phyloP scores from a whole-genome alignment of 257 asterid genomes.

The Solanum tarapatanum region DNA sequence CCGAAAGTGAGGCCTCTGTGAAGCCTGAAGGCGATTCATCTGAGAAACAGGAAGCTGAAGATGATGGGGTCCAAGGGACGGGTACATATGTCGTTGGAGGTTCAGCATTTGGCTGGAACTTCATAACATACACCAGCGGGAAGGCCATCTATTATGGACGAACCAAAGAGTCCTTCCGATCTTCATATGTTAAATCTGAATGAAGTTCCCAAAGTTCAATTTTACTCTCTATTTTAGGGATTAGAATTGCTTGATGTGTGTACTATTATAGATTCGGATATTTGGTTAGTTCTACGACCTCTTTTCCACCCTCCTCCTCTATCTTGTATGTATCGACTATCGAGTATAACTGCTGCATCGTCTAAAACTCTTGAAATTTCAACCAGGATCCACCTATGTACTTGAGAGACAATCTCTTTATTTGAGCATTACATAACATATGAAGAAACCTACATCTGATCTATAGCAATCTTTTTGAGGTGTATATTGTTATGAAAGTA shows the following conservation, averaged over 20 bases:
- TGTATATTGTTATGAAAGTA: neutral
- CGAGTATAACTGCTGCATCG: neutral
- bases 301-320: neutral
- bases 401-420: neutral
- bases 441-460: neutral
- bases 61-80: slow-evolving; percentile 21
- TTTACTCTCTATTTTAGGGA: neutral
- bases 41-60: slow-evolving; percentile 11
- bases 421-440: neutral
- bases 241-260: neutral
- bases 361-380: neutral
- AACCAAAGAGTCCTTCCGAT: slow-evolving; percentile 54
- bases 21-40: slow-evolving; percentile 11
- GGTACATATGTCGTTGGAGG: slow-evolving; percentile 55
- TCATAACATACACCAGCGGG: slow-evolving; percentile 35
- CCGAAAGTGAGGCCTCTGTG: slow-evolving; percentile 7
- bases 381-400: neutral
- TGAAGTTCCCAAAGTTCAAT: neutral
- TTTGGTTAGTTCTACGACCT: neutral
- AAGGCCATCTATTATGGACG: slow-evolving; percentile 43
- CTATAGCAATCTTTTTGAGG: neutral
- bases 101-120: slow-evolving; percentile 91
- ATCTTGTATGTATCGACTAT: neutral
- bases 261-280: neutral
- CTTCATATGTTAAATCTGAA: slow-evolving; percentile 26